Evolutionary conservation across 202 grass and related monocot genomes (phyloP), one percentile per base, ranked within the genome.

Genomic region (Bolboschoenoplectus hybrid): DNA sequence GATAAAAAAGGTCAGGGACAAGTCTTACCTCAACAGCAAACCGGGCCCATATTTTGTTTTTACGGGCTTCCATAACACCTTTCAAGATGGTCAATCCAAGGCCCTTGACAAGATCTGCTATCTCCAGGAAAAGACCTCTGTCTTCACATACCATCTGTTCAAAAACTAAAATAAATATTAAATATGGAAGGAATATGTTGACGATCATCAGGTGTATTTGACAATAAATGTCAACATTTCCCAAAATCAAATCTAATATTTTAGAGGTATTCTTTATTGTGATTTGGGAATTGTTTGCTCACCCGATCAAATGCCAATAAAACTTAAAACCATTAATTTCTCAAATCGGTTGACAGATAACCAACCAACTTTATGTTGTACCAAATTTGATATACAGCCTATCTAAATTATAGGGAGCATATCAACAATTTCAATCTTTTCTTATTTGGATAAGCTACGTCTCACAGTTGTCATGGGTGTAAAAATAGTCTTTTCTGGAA

Each of bases 61-160:
- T 95, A 0, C 88, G 91, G 13, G 92, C 69, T 95, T 97, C 93
- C 93, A 97, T 97, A 51, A 95, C 93, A 77, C 93, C 95, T 85
- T 92, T 97, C 70, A 97, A 93, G 81, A 97, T 97, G 80, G 95
- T 97, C 88, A 97, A 89, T 64, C 95, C 95, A 66, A 97, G 88
- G 50, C 95, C 93, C 82, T 86, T 93, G 35, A 97, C 93, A 51
- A 95, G 94, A 67, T 97, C 95, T 80, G 95, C 95, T 88, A 97
- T 97, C 88, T 97, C 95, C 90, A 97, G 88, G 80, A 97, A 97
- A 80, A 93, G 91, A 83, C 95, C 95, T 70, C 88, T 91, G 66
- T 97, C 95, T 88, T 97, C 90, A 11, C 93, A 97, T 72, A 97
- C 90, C 91, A 97, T 97, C 95, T 97, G 85, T 51, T 89, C 61